Conservation (phyloP, 768 basidiomycete genomes). For the Russula olivacea region DNA sequence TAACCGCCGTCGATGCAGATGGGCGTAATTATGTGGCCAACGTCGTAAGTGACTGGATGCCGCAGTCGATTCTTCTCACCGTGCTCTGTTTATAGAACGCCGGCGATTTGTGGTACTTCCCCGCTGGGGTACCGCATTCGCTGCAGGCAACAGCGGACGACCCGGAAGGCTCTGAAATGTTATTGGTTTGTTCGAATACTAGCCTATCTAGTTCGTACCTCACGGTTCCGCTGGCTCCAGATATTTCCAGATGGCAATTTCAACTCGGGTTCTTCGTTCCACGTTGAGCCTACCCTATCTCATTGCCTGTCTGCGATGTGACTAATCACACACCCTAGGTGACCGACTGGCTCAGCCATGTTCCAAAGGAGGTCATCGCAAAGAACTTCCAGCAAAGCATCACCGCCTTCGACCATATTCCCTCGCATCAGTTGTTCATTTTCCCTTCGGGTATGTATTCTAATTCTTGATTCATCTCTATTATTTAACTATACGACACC, state of each 20-base stretch:
- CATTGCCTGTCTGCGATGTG: background rate
- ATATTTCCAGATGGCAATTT: slow-evolving; percentile 36
- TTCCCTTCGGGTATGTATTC: slow-evolving; percentile 29
- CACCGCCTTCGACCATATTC: slow-evolving; percentile 31
- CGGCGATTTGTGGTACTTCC: slow-evolving; percentile 31
- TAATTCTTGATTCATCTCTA: no score
- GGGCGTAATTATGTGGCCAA: slow-evolving; percentile 19
- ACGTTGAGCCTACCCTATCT: slow-evolving; percentile 24
- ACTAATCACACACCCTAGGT: slow-evolving; percentile 25
- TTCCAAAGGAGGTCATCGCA: slow-evolving; percentile 36
- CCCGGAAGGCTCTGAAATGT: slow-evolving; percentile 32
- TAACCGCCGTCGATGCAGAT: slow-evolving; percentile 17
- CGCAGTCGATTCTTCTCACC: background rate
- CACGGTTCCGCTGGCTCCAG: slow-evolving; percentile 17
- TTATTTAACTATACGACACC: background rate
- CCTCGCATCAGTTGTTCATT: slow-evolving; percentile 30
- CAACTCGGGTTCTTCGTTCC: slow-evolving; percentile 34
- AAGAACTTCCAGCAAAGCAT: slow-evolving; percentile 33
- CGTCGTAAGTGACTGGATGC: slow-evolving; percentile 14
- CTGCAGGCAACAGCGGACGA: slow-evolving; percentile 33
- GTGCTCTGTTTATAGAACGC: slow-evolving; percentile 5
- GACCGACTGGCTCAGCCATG: slow-evolving; percentile 32
- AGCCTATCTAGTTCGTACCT: background rate
- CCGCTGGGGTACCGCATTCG: slow-evolving; percentile 35
- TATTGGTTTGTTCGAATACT: slow-evolving; percentile 29